Percentiles rank a stretch among this genome's conserved stretches.
Conservation (phyloP, 2,329 filamentous ascomycete species). For the Bipolaris gigantea region DNA sequence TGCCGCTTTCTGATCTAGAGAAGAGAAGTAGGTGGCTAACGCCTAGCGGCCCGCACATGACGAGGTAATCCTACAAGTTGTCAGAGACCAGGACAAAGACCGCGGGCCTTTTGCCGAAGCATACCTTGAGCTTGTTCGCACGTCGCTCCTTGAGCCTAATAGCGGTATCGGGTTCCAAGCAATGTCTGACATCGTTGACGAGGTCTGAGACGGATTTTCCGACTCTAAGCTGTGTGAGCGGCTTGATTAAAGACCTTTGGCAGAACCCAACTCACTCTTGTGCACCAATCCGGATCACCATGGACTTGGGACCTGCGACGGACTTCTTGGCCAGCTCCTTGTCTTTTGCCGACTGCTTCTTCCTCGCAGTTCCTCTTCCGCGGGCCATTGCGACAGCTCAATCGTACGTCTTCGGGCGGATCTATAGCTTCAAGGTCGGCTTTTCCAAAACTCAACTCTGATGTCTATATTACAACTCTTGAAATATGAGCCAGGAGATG, state of each 20-base stretch:
- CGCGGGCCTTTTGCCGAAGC: neutral
- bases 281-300: constrained; percentile 97
- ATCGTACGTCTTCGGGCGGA: constrained; percentile 7
- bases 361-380: constrained; percentile 33
- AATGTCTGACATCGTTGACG: constrained; percentile 83
- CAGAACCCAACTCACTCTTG: constrained; percentile 58
- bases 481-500: neutral
- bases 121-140: constrained; percentile 14
- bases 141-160: constrained; percentile 69
- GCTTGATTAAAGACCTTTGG: neutral
- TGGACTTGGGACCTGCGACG: constrained; percentile 79
- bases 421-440: neutral
- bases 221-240: constrained; percentile 50
- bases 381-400: constrained; percentile 31
- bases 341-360: constrained; percentile 40
- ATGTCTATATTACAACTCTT: neutral
- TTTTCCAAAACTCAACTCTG: neutral
- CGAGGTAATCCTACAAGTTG: constrained; percentile 85
- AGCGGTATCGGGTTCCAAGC: constrained; percentile 96
- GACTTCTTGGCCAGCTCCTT: constrained; percentile 57
- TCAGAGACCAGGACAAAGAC: constrained; percentile 74
- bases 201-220: constrained; percentile 89
- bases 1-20: constrained; percentile 84
- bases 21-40: constrained; percentile 93
- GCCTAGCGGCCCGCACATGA: constrained; percentile 92